phyloP scores from a whole-genome alignment of 345 rosid genomes.

The Citrus cavaleriei region DNA sequence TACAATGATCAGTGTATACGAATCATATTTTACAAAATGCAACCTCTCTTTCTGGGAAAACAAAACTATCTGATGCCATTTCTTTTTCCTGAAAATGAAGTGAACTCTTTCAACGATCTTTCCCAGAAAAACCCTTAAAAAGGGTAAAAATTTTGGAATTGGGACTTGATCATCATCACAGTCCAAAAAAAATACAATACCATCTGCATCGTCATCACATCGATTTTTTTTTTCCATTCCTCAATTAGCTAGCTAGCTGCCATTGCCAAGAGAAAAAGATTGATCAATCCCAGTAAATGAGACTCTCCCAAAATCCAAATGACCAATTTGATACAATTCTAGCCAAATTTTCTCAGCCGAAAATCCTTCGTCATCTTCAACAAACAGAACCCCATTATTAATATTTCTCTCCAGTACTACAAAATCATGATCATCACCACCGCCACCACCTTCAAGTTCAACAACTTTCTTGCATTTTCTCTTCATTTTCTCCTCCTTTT shows the following conservation, averaged over 20 bases:
- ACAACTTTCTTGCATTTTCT: conserved; percentile 19
- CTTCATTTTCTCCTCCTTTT: conserved; percentile 25
- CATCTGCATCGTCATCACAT: too few species aligned
- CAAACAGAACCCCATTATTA: conserved; percentile 28
- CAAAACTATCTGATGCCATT: background rate
- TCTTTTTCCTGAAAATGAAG: too few species aligned
- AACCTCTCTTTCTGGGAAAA: background rate
- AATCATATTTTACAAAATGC: background rate
- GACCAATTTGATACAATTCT: conserved; percentile 73
- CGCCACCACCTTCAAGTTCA: conserved; percentile 14
- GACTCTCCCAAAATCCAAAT: conserved; percentile 89
- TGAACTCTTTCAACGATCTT: background rate
- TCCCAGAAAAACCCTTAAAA: background rate
- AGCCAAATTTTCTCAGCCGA: conserved; percentile 72
- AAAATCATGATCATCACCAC: background rate
- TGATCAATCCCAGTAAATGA: conserved; percentile 49
- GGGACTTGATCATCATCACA: background rate
- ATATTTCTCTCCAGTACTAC: conserved; percentile 28
- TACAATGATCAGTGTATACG: background rate
- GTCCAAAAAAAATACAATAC: background rate
- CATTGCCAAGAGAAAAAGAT: conserved; percentile 2
- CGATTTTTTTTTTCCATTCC: too few species aligned
- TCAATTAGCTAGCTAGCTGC: background rate
- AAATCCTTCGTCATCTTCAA: conserved; percentile 30
- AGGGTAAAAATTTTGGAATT: background rate